Evolutionary conservation across 2,329 filamentous ascomycete genomes (phyloP), one percentile per base, ranked within the genome.

Genomic region (Sporothrix curviconia): DNA sequence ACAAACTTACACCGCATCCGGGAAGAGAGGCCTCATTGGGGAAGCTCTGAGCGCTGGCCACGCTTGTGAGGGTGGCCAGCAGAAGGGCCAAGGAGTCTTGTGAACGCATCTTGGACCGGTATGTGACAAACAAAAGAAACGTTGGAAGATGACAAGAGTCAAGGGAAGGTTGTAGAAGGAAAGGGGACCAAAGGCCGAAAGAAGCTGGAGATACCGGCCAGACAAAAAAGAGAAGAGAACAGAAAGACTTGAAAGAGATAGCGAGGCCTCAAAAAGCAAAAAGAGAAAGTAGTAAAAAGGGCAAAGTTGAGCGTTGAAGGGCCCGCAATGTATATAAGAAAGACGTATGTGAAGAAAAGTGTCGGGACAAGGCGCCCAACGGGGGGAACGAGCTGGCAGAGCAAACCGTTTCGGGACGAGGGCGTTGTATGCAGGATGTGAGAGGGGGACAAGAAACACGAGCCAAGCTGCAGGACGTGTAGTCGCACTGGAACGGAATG

Each of bases 1-100:
- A 19, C 19, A 3, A 11, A 61, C 62, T 56, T 57, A 63, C 62
- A 50, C 62, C 62, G 40, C 62, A 63, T 15, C 59, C 62, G 5
- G 62, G 62, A 32, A 63, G 19, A n/a, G 56, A 40, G 0, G 49
- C 42, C 24, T 62, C 59, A 24, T 58, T 24, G 1, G 60, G 47
- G 30, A 63, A 62, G 15, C 24, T 34, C n/a, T 62, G 58, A n/a
- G 58, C 14, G 5, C 17, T 28, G 42, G 44, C 58, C 7, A 59
- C 37, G 7, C 56, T 36, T 5, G 36, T 28, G 9, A 58, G 30
- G 15, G 43, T 37, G 19, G 58, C 60, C 19, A 60, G 42, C 6
- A 56, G 6, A 15, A 61, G 22, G 7, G 39, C 43, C n/a, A 53
- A 7, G 1, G 60, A 57, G 42, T 9, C 19, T 40, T 39, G 46